These are phyloP conservation scores for Thermothelomyces thermophilus DNA, from an alignment of 2,329 filamentous ascomycete species.

Conservation along the genomic window DNA sequence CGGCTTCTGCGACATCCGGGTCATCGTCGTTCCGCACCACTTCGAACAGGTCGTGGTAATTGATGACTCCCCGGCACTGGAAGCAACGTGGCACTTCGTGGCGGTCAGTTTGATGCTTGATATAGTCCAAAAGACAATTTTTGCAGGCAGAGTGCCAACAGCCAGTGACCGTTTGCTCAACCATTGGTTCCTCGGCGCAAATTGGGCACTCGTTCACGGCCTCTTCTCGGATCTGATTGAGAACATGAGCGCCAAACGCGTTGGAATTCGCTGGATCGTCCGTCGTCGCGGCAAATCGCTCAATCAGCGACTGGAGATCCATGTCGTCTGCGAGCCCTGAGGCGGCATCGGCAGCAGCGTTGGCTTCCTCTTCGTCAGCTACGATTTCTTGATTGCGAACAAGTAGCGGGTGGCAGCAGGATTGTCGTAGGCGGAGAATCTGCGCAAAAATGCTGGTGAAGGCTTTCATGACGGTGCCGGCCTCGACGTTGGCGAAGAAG, in stretches of 20 bases:
- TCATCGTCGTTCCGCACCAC: constrained; percentile 73
- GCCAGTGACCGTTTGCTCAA: constrained; percentile 85
- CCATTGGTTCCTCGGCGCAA: constrained; percentile 92
- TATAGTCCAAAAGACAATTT: constrained; percentile 82
- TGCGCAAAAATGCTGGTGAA: constrained; percentile 98
- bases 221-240: constrained; percentile 87
- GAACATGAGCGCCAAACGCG: constrained; percentile 74
- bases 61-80: constrained; percentile 80
- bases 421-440: constrained; percentile 84
- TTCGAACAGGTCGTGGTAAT: constrained; percentile 80
- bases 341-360: constrained; percentile 66
- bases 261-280: constrained; percentile 58
- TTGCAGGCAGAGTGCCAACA: constrained; percentile 99
- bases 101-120: constrained; percentile 76
- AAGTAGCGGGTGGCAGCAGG: constrained; percentile 87
- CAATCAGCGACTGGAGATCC: constrained; percentile 82
- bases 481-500: constrained; percentile 80
- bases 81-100: constrained; percentile 76
- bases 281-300: constrained; percentile 68
- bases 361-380: constrained; percentile 80
- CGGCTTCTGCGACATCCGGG: constrained; percentile 33
- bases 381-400: constrained; percentile 80
- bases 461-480: constrained; percentile 87
- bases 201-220: constrained; percentile 86
- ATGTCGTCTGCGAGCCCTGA: constrained; percentile 89